Evolutionary conservation across 176 grass and related monocot species (phyloP), one percentile per base, ranked within the genome.

Genomic region (Avena atlantica): DNA sequence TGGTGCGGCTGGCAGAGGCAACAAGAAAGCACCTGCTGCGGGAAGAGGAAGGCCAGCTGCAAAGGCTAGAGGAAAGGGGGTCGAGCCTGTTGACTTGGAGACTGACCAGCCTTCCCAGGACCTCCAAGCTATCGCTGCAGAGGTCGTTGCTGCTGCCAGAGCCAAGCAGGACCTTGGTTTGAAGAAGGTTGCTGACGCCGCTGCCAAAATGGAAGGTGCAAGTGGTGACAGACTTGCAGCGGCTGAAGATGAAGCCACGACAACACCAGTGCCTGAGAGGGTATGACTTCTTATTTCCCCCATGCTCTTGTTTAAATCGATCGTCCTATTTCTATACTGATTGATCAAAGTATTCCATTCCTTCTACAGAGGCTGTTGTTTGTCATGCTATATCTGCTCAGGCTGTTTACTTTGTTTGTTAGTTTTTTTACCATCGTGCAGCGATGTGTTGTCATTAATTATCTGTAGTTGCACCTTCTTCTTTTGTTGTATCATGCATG

Each of bases 181-280:
- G 65, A 78, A 85, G 45, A 76, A 82, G 66, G 79, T 29, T 67
- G 57, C 76, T 48, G 78, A 60, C 6, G 9, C 25, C 24, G 74
- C 42, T 53, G 85, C 82, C 56, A 81, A 67, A 67, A 97, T 97
- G 95, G 89, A 88, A 2, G 90, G 89, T 81, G 92, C 86, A 69
- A 91, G 90, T 74, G 74, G 74, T 2, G 95, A 97, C 40, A 91
- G 83, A 87, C 44, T 92, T 53, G 87, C 89, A 5, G 92, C 56
- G 24, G 87, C 90, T 27, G 92, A 94, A 72, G 90, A 92, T 78
- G 95, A 97, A 44, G 3, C 84, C 11, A 78, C 51, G 8, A 61
- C 86, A 60, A 82, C 89, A 9, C 87, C 95, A 63, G 92, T 97
- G 20, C 95, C 92, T 84, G 92, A 94, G 85, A 84, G 90, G 84